phyloP scores from a whole-genome alignment of 2,329 filamentous ascomycete genomes.

The Fusarium denticulatum region DNA sequence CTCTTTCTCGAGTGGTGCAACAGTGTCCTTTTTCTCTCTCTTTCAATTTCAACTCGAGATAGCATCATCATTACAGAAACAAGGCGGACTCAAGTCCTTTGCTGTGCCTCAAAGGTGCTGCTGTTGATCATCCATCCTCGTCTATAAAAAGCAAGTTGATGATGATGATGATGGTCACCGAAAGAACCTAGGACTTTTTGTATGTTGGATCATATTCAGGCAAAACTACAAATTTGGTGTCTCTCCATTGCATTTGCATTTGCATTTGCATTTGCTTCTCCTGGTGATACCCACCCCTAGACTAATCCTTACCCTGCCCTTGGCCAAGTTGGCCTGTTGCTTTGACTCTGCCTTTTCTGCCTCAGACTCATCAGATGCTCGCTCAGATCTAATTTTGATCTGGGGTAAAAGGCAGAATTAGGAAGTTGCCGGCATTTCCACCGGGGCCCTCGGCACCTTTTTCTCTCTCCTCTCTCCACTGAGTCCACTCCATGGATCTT shows the following conservation, averaged over 20 bases:
- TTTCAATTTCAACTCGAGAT: neutral
- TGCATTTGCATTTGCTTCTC: neutral
- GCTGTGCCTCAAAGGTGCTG: constrained; percentile 17
- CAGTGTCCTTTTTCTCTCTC: neutral
- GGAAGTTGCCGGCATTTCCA: constrained; percentile 20
- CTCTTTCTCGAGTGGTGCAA: neutral
- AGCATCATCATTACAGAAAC: neutral
- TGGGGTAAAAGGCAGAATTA: neutral
- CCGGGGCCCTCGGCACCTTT: constrained; percentile 6
- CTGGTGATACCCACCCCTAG: constrained; percentile 19
- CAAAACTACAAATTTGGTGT: constrained; percentile 4
- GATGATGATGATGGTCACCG: neutral
- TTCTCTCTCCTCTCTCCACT: neutral
- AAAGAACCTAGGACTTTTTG: neutral
- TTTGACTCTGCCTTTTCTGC: neutral
- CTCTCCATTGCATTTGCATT: neutral
- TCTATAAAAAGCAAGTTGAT: constrained; percentile 12
- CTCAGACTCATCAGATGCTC: neutral
- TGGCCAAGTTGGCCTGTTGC: neutral
- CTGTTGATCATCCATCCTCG: constrained; percentile 2
- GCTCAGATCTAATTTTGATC: constrained; percentile 7
- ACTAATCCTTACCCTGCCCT: neutral
- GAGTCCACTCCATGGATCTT: neutral
- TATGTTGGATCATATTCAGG: neutral
- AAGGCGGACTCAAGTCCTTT: neutral